These are phyloP conservation scores for Entonaema liquescens DNA, from an alignment of 495 filamentous ascomycete species.

Conservation along the genomic window DNA sequence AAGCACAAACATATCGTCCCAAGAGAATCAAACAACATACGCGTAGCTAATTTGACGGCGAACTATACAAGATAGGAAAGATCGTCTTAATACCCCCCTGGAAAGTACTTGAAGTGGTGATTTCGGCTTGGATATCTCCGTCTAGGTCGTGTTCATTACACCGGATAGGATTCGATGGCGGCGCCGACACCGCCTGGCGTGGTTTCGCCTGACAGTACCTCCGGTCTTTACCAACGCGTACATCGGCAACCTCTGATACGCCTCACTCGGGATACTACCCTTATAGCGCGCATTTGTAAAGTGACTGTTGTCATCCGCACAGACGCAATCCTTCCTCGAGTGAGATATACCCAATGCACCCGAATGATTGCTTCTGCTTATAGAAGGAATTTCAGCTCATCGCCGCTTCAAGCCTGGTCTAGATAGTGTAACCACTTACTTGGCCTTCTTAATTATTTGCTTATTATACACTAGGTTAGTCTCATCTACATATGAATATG, in stretches of 20 bases:
- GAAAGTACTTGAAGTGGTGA: slow-evolving; percentile 17
- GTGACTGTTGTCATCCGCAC: background rate
- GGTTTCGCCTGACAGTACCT: slow-evolving; percentile 4
- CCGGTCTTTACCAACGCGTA: background rate
- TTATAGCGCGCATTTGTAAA: background rate
- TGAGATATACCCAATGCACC: slow-evolving; percentile 1
- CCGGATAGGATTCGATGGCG: slow-evolving; percentile 19
- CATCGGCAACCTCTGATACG: background rate
- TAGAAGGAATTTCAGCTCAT: no score
- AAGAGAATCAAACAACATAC: slow-evolving; percentile 24
- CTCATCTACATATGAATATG: background rate
- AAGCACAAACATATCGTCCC: slow-evolving; percentile 31
- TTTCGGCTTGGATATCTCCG: slow-evolving; percentile 7
- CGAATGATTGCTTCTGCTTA: background rate
- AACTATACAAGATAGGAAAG: slow-evolving; percentile 40
- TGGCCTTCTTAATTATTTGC: background rate
- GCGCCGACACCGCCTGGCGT: slow-evolving; percentile 8
- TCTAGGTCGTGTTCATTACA: background rate
- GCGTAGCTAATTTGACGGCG: slow-evolving; percentile 33
- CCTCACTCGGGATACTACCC: background rate
- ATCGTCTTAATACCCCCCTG: slow-evolving; percentile 31
- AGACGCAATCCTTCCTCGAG: slow-evolving; percentile 9
- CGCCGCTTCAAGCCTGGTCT: no score
- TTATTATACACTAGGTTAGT: background rate
- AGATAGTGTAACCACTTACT: background rate